These are phyloP conservation scores for Neurospora sp. DNA, from an alignment of 495 filamentous ascomycete genomes.

Conservation along the genomic window DNA sequence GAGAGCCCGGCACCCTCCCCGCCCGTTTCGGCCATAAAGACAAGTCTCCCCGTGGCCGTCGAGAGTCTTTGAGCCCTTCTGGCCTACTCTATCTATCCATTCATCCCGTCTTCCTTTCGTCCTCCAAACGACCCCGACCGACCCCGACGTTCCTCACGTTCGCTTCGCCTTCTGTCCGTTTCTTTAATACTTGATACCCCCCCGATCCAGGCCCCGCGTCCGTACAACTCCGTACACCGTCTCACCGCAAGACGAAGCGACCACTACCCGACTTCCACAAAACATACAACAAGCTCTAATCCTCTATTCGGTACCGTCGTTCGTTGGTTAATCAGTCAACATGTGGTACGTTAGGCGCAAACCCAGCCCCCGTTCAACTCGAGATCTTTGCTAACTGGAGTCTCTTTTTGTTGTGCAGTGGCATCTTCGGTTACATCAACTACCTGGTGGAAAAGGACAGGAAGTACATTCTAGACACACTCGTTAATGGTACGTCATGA, in stretches of 20 bases:
- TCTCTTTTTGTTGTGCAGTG: constrained; percentile 42
- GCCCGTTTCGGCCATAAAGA: background rate
- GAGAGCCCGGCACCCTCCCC: background rate
- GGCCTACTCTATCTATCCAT: background rate
- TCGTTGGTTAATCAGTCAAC: constrained; percentile 19
- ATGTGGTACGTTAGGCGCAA: constrained; percentile 21
- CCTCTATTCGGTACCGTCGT: constrained; percentile 8
- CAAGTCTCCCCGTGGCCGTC: background rate
- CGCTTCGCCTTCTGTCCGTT: background rate
- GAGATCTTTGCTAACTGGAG: background rate
- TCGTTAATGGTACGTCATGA: constrained; percentile 69
- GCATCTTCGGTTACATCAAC: constrained; percentile 97
- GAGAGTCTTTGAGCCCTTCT: background rate
- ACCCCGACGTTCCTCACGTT: background rate
- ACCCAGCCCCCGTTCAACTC: background rate
- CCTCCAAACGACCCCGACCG: background rate
- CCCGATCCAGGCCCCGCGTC: background rate
- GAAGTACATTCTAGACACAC: constrained; percentile 84
- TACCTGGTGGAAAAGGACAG: constrained; percentile 92
- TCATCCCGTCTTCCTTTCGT: background rate
- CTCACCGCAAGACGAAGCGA: background rate
- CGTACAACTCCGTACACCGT: background rate
- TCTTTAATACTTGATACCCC: background rate
- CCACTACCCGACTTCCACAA: background rate
- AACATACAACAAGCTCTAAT: background rate